phyloP scores from a whole-genome alignment of 225 moss, liverwort and hornwort genomes.

The Physcomitrium patens region DNA sequence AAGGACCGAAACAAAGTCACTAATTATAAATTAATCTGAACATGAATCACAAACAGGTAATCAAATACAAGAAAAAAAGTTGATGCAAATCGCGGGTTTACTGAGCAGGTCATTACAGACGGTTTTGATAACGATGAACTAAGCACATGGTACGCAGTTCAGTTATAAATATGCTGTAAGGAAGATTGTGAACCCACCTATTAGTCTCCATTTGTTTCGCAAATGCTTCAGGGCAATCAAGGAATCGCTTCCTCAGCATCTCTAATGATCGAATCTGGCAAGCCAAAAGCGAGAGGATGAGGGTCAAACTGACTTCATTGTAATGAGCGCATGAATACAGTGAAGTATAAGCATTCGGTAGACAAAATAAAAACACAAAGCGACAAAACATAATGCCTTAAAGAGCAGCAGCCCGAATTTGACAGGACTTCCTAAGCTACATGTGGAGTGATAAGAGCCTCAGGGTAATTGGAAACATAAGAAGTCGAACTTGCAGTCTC shows the following conservation, averaged over 20 bases:
- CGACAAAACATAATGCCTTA: not conserved
- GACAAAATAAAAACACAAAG: conserved; percentile 13
- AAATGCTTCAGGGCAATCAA: conserved; percentile 80
- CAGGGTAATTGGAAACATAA: not conserved
- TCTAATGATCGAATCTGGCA: conserved; percentile 84
- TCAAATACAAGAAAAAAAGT: conserved; percentile 3
- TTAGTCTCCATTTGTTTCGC: conserved; percentile 51
- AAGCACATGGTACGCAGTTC: conserved; percentile 15
- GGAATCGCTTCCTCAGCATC: conserved; percentile 90
- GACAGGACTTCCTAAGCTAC: conserved; percentile 1
- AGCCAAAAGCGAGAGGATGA: conserved; percentile 12
- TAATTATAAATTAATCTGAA: conserved; percentile 1
- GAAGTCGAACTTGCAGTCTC: not conserved
- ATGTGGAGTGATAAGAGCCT: conserved; percentile 10
- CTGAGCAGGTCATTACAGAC: conserved; percentile 11
- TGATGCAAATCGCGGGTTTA: not conserved
- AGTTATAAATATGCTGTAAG: not conserved
- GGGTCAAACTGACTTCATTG: conserved; percentile 6
- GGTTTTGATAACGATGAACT: conserved; percentile 15
- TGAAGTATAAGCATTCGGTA: not conserved
- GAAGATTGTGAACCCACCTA: conserved; percentile 24
- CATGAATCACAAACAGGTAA: conserved; percentile 13
- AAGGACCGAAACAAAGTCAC: not conserved
- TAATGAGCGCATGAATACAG: conserved; percentile 6
- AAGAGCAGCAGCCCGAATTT: not conserved